phyloP scores from a whole-genome alignment of 345 rosid genomes.

The Moricandia arvensis region DNA sequence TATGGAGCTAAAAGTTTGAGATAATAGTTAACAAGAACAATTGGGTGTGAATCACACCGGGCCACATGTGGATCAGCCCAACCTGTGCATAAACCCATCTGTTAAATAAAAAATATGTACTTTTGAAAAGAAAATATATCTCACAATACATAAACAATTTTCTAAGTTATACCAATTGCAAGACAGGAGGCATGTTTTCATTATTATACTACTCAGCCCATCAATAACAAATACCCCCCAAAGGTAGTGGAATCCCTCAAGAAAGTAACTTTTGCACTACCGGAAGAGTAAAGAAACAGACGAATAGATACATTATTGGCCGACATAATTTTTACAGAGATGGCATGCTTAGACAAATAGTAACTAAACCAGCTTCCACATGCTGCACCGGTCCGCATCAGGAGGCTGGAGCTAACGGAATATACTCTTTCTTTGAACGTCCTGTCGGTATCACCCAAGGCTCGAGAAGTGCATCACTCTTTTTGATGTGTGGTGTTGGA shows the following conservation, averaged over 20 bases:
- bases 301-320: slow-evolving; percentile 15
- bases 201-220: slow-evolving; percentile 23
- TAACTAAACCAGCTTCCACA: slow-evolving; percentile 8
- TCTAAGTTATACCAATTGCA: background rate
- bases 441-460: too few species aligned
- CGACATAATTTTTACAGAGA: slow-evolving; percentile 19
- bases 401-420: background rate
- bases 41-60: background rate
- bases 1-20: background rate
- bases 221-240: slow-evolving; percentile 37
- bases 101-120: background rate
- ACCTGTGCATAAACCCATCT: background rate
- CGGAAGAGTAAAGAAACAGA: slow-evolving; percentile 29
- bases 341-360: slow-evolving; percentile 18
- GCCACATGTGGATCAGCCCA: slow-evolving; percentile 10
- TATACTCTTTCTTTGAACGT: background rate
- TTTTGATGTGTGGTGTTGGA: background rate
- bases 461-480: background rate
- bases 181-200: slow-evolving; percentile 22
- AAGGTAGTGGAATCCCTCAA: slow-evolving; percentile 29
- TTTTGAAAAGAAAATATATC: background rate
- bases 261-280: slow-evolving; percentile 32
- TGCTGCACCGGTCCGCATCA: background rate
- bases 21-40: background rate
- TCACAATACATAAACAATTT: background rate